Conservation (phyloP, 192 early-diverging fungal genomes). For the Gonapodya prolifera region DNA sequence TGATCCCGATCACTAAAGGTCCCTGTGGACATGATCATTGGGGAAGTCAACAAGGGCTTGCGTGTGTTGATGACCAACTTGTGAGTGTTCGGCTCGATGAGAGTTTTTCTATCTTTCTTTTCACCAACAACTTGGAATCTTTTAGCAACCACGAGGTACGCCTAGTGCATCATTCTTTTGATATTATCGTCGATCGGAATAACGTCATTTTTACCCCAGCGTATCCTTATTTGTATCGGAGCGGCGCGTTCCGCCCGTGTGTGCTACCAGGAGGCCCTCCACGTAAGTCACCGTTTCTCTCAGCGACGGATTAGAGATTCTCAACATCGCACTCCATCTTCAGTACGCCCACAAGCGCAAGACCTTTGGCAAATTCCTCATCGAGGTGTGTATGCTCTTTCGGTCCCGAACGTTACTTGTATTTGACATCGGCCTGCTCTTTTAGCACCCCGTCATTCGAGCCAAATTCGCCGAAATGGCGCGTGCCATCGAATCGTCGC, state of each 20-base stretch:
- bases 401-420: no score
- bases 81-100: no score
- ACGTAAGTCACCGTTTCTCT: neutral
- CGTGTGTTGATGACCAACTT: neutral
- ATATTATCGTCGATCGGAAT: no score
- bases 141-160: no score
- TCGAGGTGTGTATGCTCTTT: no score
- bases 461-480: neutral
- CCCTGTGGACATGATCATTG: neutral
- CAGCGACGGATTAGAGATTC: neutral
- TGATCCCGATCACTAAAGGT: no score
- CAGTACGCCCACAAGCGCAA: neutral
- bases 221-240: neutral
- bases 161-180: no score
- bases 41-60: neutral
- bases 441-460: neutral
- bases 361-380: constrained; percentile 1
- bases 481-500: neutral
- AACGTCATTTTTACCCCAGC: no score
- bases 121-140: no score
- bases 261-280: neutral
- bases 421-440: no score
- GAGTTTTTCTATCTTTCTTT: no score
- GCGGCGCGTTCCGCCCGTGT: neutral
- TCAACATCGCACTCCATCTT: neutral